Evolutionary conservation across 768 basidiomycete species (phyloP).

Genomic region (Cyclocybe aegerita): DNA sequence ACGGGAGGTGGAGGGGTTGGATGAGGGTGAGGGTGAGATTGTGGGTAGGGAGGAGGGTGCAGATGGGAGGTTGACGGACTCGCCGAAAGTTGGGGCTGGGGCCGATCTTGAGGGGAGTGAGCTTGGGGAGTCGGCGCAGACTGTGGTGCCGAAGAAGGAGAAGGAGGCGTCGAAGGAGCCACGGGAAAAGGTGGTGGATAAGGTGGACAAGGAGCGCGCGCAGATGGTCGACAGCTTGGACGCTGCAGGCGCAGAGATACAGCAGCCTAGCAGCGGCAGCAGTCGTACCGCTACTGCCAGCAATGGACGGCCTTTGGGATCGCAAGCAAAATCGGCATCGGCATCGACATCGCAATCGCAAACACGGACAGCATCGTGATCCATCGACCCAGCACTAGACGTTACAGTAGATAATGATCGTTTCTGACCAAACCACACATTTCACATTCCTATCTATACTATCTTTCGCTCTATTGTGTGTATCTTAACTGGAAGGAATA

Average conservation of each 20-base stretch:
- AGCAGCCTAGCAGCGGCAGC: neutral
- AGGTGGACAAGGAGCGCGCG: slow-evolving; percentile 9
- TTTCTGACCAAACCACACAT: too few species aligned
- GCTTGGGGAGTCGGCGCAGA: slow-evolving; percentile 6
- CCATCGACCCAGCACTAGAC: too few species aligned
- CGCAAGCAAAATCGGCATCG: too few species aligned
- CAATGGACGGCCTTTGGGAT: too few species aligned
- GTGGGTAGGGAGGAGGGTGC: neutral
- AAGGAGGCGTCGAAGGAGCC: slow-evolving; percentile 1
- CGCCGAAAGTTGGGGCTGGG: slow-evolving; percentile 5
- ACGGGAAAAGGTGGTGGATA: neutral
- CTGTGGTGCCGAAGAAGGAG: neutral
- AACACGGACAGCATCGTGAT: too few species aligned
- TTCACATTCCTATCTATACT: too few species aligned
- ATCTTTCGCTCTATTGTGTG: too few species aligned
- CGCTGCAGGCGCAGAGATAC: slow-evolving; percentile 16
- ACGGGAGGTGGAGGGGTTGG: slow-evolving; percentile 65
- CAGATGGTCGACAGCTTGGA: slow-evolving; percentile 26
- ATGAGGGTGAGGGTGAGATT: slow-evolving; percentile 4
- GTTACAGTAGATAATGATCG: too few species aligned
- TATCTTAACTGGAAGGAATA: too few species aligned
- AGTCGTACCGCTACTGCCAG: too few species aligned
- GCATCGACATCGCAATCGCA: too few species aligned
- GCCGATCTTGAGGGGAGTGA: too few species aligned
- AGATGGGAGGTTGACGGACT: neutral